Evolutionary conservation across 179 eudicot species (phyloP).

Genomic region (Monotropa hypopitys): DNA sequence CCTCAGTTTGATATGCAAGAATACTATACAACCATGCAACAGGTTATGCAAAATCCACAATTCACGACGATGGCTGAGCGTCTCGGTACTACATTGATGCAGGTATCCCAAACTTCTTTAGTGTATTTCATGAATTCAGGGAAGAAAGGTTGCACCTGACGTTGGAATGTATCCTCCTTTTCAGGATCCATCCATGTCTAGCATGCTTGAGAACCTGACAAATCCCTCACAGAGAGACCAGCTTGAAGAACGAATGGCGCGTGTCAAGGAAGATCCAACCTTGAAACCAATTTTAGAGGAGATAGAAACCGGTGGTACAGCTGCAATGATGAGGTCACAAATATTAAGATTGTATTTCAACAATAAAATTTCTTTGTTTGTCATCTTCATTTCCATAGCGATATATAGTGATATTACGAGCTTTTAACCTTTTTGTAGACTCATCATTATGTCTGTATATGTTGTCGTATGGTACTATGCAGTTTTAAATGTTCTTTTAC

Average conservation of each 20-base stretch:
- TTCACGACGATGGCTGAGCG: slow-evolving; percentile 99
- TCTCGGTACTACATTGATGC: slow-evolving; percentile 90
- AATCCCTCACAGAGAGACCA: slow-evolving; percentile 73
- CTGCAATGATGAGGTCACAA: slow-evolving; percentile 97
- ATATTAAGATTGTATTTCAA: neutral
- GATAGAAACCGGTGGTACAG: slow-evolving; percentile 91
- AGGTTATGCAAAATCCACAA: slow-evolving; percentile 97
- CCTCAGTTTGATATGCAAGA: slow-evolving; percentile 86
- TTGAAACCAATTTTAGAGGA: slow-evolving; percentile 90
- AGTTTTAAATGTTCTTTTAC: neutral
- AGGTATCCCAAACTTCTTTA: slow-evolving; percentile 34
- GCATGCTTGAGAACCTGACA: slow-evolving; percentile 74
- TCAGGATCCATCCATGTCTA: slow-evolving; percentile 98
- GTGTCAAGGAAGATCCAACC: slow-evolving; percentile 83
- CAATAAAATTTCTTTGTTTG: neutral
- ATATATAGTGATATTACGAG: neutral
- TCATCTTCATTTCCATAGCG: neutral
- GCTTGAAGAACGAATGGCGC: slow-evolving; percentile 86
- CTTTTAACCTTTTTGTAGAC: neutral
- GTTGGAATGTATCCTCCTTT: neutral
- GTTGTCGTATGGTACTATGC: neutral
- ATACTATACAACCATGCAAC: slow-evolving; percentile 88
- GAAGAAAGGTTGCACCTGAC: neutral
- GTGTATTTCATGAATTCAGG: neutral
- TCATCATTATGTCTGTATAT: neutral